Evolutionary conservation across 1,139 yeast genomes (phyloP).

Genomic region (Candida glucosophila): DNA sequence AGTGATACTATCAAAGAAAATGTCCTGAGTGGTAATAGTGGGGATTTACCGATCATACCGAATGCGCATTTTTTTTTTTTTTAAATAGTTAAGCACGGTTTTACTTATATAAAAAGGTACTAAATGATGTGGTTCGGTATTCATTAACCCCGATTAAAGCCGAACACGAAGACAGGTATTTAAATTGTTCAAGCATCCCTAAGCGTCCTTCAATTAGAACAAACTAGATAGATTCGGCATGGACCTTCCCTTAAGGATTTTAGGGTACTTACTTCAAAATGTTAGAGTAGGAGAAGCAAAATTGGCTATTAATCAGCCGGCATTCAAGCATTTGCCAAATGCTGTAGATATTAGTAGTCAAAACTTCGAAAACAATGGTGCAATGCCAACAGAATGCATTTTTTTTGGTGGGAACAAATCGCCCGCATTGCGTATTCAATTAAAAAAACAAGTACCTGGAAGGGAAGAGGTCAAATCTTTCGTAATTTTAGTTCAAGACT

Average conservation of each 20-base stretch:
- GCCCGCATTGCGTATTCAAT: not conserved
- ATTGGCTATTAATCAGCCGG: not conserved
- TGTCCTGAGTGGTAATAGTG: no score
- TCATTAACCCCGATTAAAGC: no score
- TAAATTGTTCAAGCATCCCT: no score
- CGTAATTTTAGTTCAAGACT: not conserved
- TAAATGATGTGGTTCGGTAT: no score
- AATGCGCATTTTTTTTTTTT: no score
- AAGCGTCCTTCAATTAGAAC: no score
- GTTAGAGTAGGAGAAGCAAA: slow-evolving; percentile 1
- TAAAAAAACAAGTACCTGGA: not conserved
- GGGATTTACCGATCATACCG: no score
- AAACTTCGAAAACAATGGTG: not conserved
- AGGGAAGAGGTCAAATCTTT: not conserved
- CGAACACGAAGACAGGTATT: no score
- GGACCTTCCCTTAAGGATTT: not conserved
- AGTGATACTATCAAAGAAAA: no score
- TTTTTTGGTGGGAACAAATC: not conserved
- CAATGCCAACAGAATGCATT: not conserved
- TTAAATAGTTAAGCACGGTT: no score
- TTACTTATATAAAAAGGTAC: no score
- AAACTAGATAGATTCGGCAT: no score
- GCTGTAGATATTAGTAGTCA: not conserved
- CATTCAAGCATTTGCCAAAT: not conserved
- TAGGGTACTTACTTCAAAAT: not conserved